phyloP scores from a whole-genome alignment of 1,284 basidiomycete genomes.

The Pseudozyma pruni region DNA sequence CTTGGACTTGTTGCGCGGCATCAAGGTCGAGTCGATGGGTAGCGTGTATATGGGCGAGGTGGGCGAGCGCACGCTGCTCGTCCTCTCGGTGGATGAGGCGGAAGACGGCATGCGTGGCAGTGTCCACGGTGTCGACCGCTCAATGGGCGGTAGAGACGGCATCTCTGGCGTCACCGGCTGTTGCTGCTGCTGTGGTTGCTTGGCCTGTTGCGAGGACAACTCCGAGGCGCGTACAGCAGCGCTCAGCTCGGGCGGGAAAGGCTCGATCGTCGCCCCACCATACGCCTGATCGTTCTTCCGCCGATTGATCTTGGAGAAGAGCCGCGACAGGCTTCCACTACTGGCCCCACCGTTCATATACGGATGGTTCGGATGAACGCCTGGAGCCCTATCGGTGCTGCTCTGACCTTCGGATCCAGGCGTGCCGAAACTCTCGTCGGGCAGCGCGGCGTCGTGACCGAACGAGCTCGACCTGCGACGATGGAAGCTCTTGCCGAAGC shows the following conservation, averaged over 20 bases:
- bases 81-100: constrained; percentile 6
- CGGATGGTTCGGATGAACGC: constrained; percentile 33
- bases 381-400: constrained; percentile 3
- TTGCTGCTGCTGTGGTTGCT: not conserved
- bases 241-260: constrained; percentile 38
- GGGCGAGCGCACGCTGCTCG: constrained; percentile 31
- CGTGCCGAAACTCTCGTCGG: constrained; percentile 10
- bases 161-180: constrained; percentile 14
- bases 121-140: constrained; percentile 22
- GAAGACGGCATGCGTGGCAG: constrained; percentile 28
- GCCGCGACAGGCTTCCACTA: constrained; percentile 38
- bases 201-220: not conserved
- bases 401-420: constrained; percentile 5
- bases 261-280: constrained; percentile 43
- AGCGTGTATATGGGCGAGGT: constrained; percentile 23
- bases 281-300: constrained; percentile 32
- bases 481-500: constrained; percentile 30
- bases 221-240: constrained; percentile 11
- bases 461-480: constrained; percentile 55
- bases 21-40: constrained; percentile 42
- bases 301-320: constrained; percentile 48
- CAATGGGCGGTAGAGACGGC: constrained; percentile 10
- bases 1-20: constrained; percentile 26
- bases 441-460: constrained; percentile 45
- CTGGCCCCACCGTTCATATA: constrained; percentile 37